Conservation (phyloP, 257 asterid species). For the Gynochthodes officinalis region DNA sequence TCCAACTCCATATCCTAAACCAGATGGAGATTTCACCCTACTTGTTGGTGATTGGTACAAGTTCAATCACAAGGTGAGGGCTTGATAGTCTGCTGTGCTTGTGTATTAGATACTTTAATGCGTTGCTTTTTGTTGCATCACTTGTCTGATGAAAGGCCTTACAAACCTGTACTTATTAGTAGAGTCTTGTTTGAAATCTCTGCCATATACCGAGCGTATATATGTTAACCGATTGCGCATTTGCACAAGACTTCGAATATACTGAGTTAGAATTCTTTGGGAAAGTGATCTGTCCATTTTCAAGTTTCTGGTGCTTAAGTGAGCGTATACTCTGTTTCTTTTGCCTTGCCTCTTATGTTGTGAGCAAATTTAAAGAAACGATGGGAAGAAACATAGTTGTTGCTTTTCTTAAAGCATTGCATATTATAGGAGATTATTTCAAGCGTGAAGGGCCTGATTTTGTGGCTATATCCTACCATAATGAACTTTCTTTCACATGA, state of each 20-base stretch:
- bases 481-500: background rate
- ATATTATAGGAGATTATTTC: background rate
- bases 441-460: background rate
- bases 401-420: background rate
- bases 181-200: background rate
- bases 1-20: constrained; percentile 78
- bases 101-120: too few relatives aligned
- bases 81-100: background rate
- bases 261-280: too few relatives aligned
- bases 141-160: background rate
- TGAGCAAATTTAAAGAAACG: background rate
- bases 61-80: constrained; percentile 60
- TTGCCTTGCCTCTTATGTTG: background rate
- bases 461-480: background rate
- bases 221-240: too few relatives aligned
- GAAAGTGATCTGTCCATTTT: background rate
- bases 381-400: background rate
- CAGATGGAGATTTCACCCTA: constrained; percentile 74
- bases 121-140: background rate
- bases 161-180: background rate
- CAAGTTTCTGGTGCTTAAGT: background rate
- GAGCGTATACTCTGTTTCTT: background rate
- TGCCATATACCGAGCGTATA: too few relatives aligned
- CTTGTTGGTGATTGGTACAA: constrained; percentile 90
- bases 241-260: background rate